These are phyloP conservation scores for Lepidium campestre DNA, from an alignment of 441 rosid species.

Conservation along the genomic window DNA sequence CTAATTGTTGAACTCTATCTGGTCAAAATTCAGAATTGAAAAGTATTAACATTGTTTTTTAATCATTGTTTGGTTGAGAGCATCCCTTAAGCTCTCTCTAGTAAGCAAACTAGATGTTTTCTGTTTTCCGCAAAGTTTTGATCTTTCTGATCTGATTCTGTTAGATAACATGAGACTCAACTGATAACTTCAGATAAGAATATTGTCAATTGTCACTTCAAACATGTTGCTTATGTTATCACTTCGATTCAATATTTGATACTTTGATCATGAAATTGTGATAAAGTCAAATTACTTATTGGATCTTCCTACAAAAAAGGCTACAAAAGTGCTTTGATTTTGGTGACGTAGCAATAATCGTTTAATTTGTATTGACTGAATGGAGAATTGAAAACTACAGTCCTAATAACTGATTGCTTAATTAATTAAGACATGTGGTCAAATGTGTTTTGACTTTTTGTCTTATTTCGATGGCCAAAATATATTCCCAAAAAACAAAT, in stretches of 20 bases:
- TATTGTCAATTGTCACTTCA: neutral
- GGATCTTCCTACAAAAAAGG: neutral
- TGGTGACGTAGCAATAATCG: neutral
- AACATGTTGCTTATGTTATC: neutral
- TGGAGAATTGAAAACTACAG: neutral
- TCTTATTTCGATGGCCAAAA: conserved; percentile 5
- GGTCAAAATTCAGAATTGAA: neutral
- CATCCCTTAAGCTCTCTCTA: neutral
- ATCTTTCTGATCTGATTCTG: neutral
- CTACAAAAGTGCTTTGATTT: neutral
- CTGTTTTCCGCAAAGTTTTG: neutral
- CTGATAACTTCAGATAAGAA: neutral
- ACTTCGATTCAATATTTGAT: neutral
- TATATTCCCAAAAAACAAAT: conserved; percentile 17
- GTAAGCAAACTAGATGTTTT: neutral
- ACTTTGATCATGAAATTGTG: neutral
- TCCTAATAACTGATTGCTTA: neutral
- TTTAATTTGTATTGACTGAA: neutral
- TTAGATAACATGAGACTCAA: neutral
- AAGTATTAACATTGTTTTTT: neutral
- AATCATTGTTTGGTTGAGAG: neutral
- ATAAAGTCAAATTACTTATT: neutral
- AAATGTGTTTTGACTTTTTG: conserved; percentile 18
- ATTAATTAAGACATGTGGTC: neutral
- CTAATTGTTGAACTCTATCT: neutral